These are phyloP conservation scores for Gracilaria caudata DNA, from an alignment of 23 red algal genomes.

Conservation along the genomic window DNA sequence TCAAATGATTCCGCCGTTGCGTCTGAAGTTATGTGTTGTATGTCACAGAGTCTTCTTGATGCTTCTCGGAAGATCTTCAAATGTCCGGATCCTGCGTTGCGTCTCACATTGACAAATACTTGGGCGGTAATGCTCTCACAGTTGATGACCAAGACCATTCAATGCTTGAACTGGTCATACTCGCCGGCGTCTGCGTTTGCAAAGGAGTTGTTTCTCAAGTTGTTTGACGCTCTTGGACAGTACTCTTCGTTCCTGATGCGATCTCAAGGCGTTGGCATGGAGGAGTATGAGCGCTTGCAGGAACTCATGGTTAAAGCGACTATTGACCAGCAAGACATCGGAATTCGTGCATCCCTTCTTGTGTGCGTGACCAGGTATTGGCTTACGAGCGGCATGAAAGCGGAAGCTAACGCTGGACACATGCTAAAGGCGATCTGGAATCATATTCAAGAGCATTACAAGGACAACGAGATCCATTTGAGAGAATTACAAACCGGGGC, in stretches of 20 bases:
- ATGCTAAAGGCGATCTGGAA: slow-evolving; percentile 79
- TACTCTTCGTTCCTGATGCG: slow-evolving; percentile 69
- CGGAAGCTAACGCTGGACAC: slow-evolving; percentile 77
- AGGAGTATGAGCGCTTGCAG: slow-evolving; percentile 79
- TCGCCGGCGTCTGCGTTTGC: slow-evolving; percentile 54
- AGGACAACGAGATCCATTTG: slow-evolving; percentile 58
- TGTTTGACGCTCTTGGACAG: slow-evolving; percentile 75
- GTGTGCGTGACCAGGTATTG: slow-evolving; percentile 73
- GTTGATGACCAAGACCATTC: slow-evolving; percentile 43
- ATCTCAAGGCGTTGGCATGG: slow-evolving; percentile 44
- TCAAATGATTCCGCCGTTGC: slow-evolving; percentile 1
- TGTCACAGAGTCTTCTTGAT: slow-evolving; percentile 57
- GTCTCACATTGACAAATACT: slow-evolving; percentile 44
- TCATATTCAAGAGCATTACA: slow-evolving; percentile 68
- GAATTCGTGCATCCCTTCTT: slow-evolving; percentile 64
- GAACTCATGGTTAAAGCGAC: slow-evolving; percentile 59
- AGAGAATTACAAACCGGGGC: slow-evolving; percentile 52
- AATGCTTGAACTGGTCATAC: slow-evolving; percentile 54
- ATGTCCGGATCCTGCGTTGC: slow-evolving; percentile 32
- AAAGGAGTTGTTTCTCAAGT: slow-evolving; percentile 70
- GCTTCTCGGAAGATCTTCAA: slow-evolving; percentile 53
- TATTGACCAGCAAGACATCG: slow-evolving; percentile 56
- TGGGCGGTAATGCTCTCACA: slow-evolving; percentile 74
- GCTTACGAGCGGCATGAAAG: slow-evolving; percentile 66
- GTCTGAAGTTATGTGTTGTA: slow-evolving; percentile 53